phyloP scores from a whole-genome alignment of 1,139 yeast genomes.

The Candida sp. region DNA sequence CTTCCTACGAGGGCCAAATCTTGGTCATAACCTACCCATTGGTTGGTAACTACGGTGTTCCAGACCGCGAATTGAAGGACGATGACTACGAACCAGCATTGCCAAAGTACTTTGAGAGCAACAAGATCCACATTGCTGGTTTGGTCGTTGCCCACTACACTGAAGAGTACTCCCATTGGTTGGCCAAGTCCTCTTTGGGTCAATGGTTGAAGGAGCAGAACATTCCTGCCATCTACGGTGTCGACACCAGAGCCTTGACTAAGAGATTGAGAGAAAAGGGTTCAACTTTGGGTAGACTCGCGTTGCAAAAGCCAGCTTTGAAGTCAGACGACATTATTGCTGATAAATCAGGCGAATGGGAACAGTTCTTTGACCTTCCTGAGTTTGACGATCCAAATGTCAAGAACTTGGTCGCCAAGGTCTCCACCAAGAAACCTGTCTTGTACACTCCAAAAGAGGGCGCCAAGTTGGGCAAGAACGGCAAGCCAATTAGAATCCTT shows the following conservation, averaged over 20 bases:
- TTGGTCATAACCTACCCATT: constrained; percentile 96
- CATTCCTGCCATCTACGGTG: constrained; percentile 97
- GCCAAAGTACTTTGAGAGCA: constrained; percentile 94
- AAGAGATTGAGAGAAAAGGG: constrained; percentile 93
- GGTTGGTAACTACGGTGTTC: constrained; percentile 99
- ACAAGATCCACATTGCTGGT: constrained; percentile 94
- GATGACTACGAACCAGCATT: constrained; percentile 70
- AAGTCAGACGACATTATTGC: constrained; percentile 33
- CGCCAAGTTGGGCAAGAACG: constrained; percentile 62
- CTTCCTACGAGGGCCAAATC: constrained; percentile 98
- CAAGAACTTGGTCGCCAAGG: constrained; percentile 90
- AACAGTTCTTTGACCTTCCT: constrained; percentile 67
- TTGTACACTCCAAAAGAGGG: constrained; percentile 64
- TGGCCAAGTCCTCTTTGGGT: constrained; percentile 92
- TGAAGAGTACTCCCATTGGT: constrained; percentile 91
- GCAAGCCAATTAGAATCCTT: constrained; percentile 78
- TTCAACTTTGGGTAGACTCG: constrained; percentile 87
- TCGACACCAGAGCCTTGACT: constrained; percentile 95
- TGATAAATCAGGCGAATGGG: constrained; percentile 46
- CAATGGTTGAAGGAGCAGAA: constrained; percentile 92
- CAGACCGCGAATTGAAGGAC: constrained; percentile 81
- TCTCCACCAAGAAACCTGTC: constrained; percentile 77
- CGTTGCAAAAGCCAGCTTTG: constrained; percentile 57
- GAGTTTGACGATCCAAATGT: constrained; percentile 95
- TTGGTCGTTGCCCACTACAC: constrained; percentile 97